Evolutionary conservation across 1,284 basidiomycete species (phyloP).

Genomic region (Cryptococcus depauperatus): DNA sequence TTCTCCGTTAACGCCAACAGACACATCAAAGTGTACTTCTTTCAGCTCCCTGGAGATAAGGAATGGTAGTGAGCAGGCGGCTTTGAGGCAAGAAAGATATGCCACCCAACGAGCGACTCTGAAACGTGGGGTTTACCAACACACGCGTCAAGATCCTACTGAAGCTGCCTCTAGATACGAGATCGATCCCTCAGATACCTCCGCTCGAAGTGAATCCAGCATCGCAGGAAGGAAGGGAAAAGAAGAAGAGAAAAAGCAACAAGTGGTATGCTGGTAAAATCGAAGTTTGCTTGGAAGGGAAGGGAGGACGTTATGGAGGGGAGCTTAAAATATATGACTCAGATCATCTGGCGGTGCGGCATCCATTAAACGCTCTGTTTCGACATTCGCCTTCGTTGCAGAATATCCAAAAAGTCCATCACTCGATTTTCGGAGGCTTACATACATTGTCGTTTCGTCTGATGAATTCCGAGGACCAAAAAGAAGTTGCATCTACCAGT

Average conservation of each 20-base stretch:
- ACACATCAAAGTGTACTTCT: too few relatives aligned
- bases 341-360: conserved; percentile 2
- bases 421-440: conserved; percentile 4
- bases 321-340: conserved; percentile 7
- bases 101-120: conserved; percentile 9
- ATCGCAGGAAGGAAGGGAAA: background rate
- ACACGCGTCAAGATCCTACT: background rate
- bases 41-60: too few relatives aligned
- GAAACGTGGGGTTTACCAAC: conserved; percentile 6
- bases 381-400: conserved; percentile 1
- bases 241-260: background rate
- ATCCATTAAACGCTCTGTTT: conserved; percentile 1
- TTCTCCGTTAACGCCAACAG: background rate
- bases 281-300: conserved; percentile 4
- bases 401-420: conserved; percentile 6
- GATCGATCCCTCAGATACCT: conserved; percentile 9
- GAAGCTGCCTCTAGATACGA: conserved; percentile 4
- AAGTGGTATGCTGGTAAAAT: conserved; percentile 6
- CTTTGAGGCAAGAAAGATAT: too few relatives aligned
- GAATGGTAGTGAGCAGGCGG: too few relatives aligned
- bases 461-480: too few relatives aligned
- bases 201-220: background rate
- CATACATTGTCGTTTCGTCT: conserved; percentile 4
- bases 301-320: conserved; percentile 6
- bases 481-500: background rate